Evolutionary conservation across 805 yeast species (phyloP).

Genomic region (Metschnikowia santaceciliae): DNA sequence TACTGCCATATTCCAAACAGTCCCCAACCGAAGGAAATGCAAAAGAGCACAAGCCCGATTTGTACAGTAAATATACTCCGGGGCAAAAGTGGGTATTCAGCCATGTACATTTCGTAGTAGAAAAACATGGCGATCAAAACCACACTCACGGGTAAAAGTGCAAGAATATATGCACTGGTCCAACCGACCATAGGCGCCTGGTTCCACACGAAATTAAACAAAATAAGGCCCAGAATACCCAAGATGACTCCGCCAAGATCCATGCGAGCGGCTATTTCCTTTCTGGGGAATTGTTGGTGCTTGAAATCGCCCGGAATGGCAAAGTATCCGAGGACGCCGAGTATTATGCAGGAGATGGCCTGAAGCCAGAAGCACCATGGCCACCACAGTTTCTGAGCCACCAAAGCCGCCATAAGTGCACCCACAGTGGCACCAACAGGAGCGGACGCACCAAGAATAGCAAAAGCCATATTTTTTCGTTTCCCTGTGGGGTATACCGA

Average conservation of each 20-base stretch:
- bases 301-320: conserved; percentile 33
- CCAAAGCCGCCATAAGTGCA: conserved; percentile 46
- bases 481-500: conserved; percentile 40
- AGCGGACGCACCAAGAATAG: conserved; percentile 55
- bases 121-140: conserved; percentile 39
- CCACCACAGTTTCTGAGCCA: conserved; percentile 50
- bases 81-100: conserved; percentile 53
- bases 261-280: conserved; percentile 13
- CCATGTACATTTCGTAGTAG: conserved; percentile 43
- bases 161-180: conserved; percentile 55
- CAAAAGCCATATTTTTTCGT: conserved; percentile 52
- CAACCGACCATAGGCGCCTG: conserved; percentile 76
- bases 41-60: conserved; percentile 45
- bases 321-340: conserved; percentile 30
- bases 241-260: conserved; percentile 43
- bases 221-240: conserved; percentile 57
- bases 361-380: conserved; percentile 56
- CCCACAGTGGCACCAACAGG: conserved; percentile 62
- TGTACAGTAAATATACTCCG: conserved; percentile 41
- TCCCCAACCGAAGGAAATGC: conserved; percentile 68
- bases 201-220: conserved; percentile 68
- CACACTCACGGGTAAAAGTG: conserved; percentile 52
- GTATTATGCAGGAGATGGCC: conserved; percentile 34
- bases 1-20: conserved; percentile 73
- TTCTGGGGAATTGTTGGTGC: conserved; percentile 13